Percentiles rank a stretch among this genome's conserved stretches.
Conservation (phyloP, 305 asterid species). For the Fraxinus albicans region DNA sequence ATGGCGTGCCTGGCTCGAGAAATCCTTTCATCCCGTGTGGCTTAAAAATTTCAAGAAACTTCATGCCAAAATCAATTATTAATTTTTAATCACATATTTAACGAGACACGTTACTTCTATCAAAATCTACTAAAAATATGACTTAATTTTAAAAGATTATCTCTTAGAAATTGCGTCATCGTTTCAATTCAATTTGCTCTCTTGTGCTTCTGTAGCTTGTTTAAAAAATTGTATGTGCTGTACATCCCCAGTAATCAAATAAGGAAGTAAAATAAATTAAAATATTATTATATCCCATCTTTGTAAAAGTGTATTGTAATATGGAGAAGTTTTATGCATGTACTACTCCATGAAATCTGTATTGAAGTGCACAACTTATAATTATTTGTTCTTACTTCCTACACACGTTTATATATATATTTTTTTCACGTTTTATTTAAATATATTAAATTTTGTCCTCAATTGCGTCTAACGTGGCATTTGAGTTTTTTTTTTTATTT, state of each 20-base stretch:
- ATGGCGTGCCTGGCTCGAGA: slow-evolving; percentile 43
- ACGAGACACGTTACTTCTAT: no score
- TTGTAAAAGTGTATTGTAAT: not conserved
- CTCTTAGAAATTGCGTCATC: slow-evolving; percentile 13
- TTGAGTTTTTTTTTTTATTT: not conserved
- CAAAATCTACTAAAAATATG: no score
- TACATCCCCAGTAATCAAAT: not conserved
- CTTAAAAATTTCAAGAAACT: no score
- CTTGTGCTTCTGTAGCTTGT: not conserved
- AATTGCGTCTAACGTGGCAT: not conserved
- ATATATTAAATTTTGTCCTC: not conserved
- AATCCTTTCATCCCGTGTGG: slow-evolving; percentile 22
- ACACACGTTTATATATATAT: not conserved
- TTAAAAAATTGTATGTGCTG: not conserved
- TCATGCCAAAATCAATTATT: not conserved
- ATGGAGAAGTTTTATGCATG: not conserved
- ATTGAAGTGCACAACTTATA: not conserved
- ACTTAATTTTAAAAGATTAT: slow-evolving; percentile 17
- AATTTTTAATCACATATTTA: not conserved
- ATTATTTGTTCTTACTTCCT: not conserved
- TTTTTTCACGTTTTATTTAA: no score
- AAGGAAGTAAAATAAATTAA: not conserved
- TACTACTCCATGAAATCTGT: not conserved
- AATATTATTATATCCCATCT: not conserved
- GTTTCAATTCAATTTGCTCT: not conserved